Conservation (phyloP, 2,329 filamentous ascomycete genomes). For the Penicillium sp. region DNA sequence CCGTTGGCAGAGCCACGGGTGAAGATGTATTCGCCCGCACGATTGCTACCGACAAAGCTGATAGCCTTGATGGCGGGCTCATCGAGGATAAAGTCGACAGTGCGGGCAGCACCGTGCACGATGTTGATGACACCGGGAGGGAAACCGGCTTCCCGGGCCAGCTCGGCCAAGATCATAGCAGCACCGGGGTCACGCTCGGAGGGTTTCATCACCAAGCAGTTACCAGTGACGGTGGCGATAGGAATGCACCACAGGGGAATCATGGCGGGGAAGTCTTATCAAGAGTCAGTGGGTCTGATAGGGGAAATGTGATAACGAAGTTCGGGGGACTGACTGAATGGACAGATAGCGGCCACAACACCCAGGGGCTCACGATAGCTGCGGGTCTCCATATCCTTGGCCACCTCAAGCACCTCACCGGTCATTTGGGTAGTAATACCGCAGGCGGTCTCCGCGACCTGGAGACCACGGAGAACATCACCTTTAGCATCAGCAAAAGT, state of each 20-base stretch:
- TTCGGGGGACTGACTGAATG: constrained; percentile 58
- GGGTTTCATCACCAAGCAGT: constrained; percentile 67
- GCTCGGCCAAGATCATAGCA: constrained; percentile 67
- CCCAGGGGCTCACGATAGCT: constrained; percentile 68
- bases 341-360: constrained; percentile 67
- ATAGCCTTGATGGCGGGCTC: constrained; percentile 71
- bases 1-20: constrained; percentile 68
- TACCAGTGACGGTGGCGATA: constrained; percentile 66
- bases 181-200: constrained; percentile 68
- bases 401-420: constrained; percentile 70
- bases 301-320: not conserved
- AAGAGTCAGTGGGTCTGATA: constrained; percentile 25
- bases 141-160: constrained; percentile 66
- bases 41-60: constrained; percentile 70
- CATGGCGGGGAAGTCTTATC: constrained; percentile 68
- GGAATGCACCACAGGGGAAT: constrained; percentile 71
- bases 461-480: constrained; percentile 67
- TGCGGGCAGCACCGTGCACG: constrained; percentile 65
- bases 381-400: constrained; percentile 70
- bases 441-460: constrained; percentile 69
- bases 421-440: constrained; percentile 68
- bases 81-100: constrained; percentile 71
- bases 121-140: constrained; percentile 69
- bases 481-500: constrained; percentile 69
- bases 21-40: constrained; percentile 71